Conservation (phyloP, 352 stramenopile genomes). For the Phytopythium ostracodes region DNA sequence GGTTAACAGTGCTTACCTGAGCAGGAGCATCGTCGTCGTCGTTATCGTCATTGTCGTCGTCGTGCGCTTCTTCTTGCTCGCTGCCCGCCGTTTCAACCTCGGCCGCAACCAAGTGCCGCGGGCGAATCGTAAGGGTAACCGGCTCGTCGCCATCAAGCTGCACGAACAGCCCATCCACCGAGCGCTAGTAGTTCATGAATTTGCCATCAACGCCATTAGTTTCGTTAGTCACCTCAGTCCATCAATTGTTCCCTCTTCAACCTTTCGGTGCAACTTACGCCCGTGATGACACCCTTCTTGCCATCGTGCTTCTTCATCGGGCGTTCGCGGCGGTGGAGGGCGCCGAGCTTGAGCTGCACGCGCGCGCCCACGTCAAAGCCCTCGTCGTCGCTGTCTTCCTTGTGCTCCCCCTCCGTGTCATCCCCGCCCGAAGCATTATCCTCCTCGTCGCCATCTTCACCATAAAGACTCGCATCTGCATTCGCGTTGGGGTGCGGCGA, state of each 20-base stretch:
- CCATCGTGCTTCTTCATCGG: slow-evolving; percentile 70
- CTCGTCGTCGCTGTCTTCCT: slow-evolving; percentile 33
- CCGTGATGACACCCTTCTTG: slow-evolving; percentile 62
- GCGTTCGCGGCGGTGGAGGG: slow-evolving; percentile 43
- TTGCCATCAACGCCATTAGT: background rate
- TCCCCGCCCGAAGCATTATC: slow-evolving; percentile 21
- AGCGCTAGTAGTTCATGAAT: slow-evolving; percentile 10
- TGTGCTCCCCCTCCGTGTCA: slow-evolving; percentile 41
- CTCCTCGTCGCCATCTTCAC: slow-evolving; percentile 18
- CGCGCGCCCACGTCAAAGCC: slow-evolving; percentile 45
- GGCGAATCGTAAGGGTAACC: slow-evolving; percentile 45
- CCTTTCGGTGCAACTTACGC: slow-evolving; percentile 23
- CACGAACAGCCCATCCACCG: slow-evolving; percentile 34
- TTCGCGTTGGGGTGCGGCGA: slow-evolving; percentile 14
- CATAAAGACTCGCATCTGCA: slow-evolving; percentile 19
- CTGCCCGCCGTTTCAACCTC: slow-evolving; percentile 25
- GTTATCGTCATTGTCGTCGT: slow-evolving; percentile 29
- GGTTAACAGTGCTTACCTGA: slow-evolving; percentile 13
- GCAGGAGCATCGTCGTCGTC: slow-evolving; percentile 14
- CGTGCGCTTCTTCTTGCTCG: slow-evolving; percentile 19
- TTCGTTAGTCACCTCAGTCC: background rate
- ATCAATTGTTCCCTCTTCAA: no score
- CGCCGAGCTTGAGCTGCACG: slow-evolving; percentile 47
- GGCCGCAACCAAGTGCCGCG: slow-evolving; percentile 41
- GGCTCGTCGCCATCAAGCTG: slow-evolving; percentile 52